Evolutionary conservation across 78 protist genomes (phyloP).

Genomic region (Isochrysis galbana): DNA sequence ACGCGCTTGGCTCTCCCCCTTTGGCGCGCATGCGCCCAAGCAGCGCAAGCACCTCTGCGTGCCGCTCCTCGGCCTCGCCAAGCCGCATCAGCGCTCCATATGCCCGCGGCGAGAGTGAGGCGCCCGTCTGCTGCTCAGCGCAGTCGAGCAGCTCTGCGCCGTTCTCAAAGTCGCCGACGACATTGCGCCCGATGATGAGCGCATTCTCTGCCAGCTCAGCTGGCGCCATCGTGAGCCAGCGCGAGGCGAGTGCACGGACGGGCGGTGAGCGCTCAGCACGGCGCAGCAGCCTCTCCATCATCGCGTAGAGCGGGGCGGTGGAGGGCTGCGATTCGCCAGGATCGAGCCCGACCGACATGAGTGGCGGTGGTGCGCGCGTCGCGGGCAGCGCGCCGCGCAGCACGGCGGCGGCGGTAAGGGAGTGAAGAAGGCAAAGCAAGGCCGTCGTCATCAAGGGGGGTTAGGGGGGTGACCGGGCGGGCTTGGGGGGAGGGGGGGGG

Average conservation of each 20-base stretch:
- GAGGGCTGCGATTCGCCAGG: too few relatives aligned
- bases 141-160: not conserved
- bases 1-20: not conserved
- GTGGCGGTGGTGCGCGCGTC: too few relatives aligned
- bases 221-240: not conserved
- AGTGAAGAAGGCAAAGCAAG: too few relatives aligned
- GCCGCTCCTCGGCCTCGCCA: not conserved
- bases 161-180: not conserved
- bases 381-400: too few relatives aligned
- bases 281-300: not conserved
- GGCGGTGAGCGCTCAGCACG: not conserved
- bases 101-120: not conserved
- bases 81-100: not conserved
- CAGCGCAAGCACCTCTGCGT: not conserved
- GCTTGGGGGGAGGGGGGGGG: too few relatives aligned
- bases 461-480: too few relatives aligned
- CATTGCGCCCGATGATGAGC: not conserved
- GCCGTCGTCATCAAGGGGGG: too few relatives aligned
- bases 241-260: not conserved
- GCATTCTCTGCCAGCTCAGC: not conserved
- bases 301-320: not conserved
- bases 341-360: too few relatives aligned
- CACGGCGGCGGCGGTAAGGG: too few relatives aligned
- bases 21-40: not conserved
- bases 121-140: not conserved